Conservation (phyloP, 441 rosid genomes). For the Arabidopsis lyrata region DNA sequence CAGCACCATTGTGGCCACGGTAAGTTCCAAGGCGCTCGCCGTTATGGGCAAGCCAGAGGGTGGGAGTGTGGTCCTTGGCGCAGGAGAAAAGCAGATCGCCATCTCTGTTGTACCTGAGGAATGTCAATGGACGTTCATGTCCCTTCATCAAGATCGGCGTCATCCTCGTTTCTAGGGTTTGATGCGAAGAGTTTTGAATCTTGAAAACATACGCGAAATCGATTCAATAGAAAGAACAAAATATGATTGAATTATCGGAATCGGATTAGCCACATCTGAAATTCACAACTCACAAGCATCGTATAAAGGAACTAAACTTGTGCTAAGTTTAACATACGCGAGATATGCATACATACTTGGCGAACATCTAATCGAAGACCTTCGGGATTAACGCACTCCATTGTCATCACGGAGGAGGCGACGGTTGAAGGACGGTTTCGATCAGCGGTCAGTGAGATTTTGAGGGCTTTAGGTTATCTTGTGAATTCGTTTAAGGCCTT, state of each 20-base stretch:
- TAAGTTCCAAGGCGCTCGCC: slow-evolving; percentile 94
- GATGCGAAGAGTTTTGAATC: slow-evolving; percentile 1
- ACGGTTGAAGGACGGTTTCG: too few relatives aligned
- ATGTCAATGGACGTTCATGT: slow-evolving; percentile 95
- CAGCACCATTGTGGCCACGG: slow-evolving; percentile 96
- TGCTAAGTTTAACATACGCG: too few relatives aligned
- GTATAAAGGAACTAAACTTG: too few relatives aligned
- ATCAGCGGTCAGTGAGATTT: too few relatives aligned
- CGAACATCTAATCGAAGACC: not conserved
- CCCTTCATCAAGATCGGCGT: slow-evolving; percentile 91
- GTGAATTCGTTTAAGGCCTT: not conserved
- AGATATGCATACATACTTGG: not conserved
- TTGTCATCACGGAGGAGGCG: too few relatives aligned
- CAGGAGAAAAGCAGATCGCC: slow-evolving; percentile 94
- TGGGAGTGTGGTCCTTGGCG: slow-evolving; percentile 91
- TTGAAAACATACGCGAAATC: not conserved
- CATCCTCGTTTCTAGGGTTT: not conserved
- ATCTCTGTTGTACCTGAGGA: slow-evolving; percentile 85
- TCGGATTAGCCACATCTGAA: too few relatives aligned
- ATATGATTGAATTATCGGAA: not conserved
- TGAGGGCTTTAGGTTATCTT: not conserved
- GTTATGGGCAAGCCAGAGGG: slow-evolving; percentile 92
- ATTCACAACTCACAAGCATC: too few relatives aligned
- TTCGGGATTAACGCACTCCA: too few relatives aligned
- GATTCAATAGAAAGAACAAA: not conserved